phyloP scores from a whole-genome alignment of 1,284 basidiomycete genomes.

The Papiliotrema fonsecae region DNA sequence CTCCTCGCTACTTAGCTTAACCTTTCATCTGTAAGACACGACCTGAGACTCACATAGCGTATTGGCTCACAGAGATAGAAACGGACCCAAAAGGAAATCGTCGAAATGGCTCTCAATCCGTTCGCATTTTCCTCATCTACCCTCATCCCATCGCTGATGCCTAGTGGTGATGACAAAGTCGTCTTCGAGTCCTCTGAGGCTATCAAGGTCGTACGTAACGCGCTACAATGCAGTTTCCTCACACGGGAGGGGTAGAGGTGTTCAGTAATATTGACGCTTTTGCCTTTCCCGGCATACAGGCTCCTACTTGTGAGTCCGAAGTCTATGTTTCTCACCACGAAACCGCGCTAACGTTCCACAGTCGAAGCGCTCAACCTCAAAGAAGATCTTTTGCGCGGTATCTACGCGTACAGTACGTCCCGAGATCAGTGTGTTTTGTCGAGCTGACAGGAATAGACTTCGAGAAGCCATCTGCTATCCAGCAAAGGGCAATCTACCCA shows the following conservation, averaged over 20 bases:
- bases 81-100: too few species aligned
- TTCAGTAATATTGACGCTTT: slow-evolving; percentile 41
- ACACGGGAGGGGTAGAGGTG: slow-evolving; percentile 45
- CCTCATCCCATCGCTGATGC: slow-evolving; percentile 14
- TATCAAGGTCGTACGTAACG: slow-evolving; percentile 60
- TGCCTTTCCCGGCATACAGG: slow-evolving; percentile 47
- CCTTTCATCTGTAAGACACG: too few species aligned
- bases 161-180: slow-evolving; percentile 64
- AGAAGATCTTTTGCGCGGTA: slow-evolving; percentile 91
- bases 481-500: slow-evolving; percentile 94
- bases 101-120: slow-evolving; percentile 60
- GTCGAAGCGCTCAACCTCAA: slow-evolving; percentile 93
- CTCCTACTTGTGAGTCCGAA: slow-evolving; percentile 46
- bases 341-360: slow-evolving; percentile 43
- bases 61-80: too few species aligned
- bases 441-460: slow-evolving; percentile 64
- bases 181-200: slow-evolving; percentile 97
- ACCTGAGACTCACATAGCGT: too few species aligned
- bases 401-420: slow-evolving; percentile 94
- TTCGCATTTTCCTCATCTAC: slow-evolving; percentile 15
- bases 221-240: slow-evolving; percentile 24
- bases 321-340: background rate
- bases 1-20: too few species aligned
- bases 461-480: slow-evolving; percentile 98
- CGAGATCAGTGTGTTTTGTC: too few species aligned